Evolutionary conservation across 2,329 filamentous ascomycete genomes (phyloP), one percentile per base, ranked within the genome.

Genomic region (Neofusicoccum cordaticola): DNA sequence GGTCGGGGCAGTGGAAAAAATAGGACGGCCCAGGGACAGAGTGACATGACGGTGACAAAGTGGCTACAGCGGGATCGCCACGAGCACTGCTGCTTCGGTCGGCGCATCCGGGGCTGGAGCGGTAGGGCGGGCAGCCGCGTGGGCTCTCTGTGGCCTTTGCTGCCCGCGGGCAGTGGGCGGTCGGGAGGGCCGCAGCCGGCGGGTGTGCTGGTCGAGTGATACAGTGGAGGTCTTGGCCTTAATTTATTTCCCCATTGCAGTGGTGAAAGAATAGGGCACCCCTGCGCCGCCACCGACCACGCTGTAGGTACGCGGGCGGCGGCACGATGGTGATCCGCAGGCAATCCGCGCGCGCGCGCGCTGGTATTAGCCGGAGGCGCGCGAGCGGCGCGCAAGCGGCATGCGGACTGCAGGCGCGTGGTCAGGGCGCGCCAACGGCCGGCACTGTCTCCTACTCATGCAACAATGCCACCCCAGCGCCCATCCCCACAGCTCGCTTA

Each of bases 161-260:
- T 58, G 39, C 39, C 53, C 39, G 34, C 31, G 50, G 19, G 35
- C 19, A 27, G 7, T 19, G 19, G 52, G 35, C 31, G 27, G 27
- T 31, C 27, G 27, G 27, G 27, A 31, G 27, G 27, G 27, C 37
- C 34, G 52, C 45, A 48, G 22, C 45, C 5, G 48, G 48, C 15
- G 27, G 47, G 37, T 31, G 56, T 60, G 56, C 15, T 58, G 68
- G 69, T 69, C 65, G 68, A 71, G 35, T 53, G 64, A 66, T 67
- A 69, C 66, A 69, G 64, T 58, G 58, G 63, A 48, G 66, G 66
- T 69, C 72, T 72, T 71, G 72, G 69, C 63, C 5, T 69, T 61
- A 72, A 72, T 72, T 69, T 70, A 67, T 34, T 51, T 51, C 35
- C 11, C 17, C 52, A 45, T 45, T 22, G 53, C 22, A 19, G 27